A percentile compares a stretch with the other conserved stretches of the same genome.
Conservation (phyloP, 345 rosid genomes). For the Pistacia vera region DNA sequence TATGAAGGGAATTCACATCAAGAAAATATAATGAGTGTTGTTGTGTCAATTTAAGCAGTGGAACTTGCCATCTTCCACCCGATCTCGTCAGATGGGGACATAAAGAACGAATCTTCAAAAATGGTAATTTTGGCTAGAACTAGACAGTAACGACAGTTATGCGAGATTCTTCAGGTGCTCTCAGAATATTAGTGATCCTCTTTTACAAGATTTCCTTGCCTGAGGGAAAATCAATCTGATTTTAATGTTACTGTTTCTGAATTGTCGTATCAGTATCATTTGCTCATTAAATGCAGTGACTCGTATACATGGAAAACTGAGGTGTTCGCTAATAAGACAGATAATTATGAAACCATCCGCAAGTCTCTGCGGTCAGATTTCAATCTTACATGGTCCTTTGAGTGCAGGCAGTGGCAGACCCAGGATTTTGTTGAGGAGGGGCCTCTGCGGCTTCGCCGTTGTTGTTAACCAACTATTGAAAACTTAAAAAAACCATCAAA, state of each 20-base stretch:
- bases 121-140: too few relatives aligned
- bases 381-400: slow-evolving; percentile 43
- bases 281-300: slow-evolving; percentile 34
- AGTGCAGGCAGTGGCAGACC: too few relatives aligned
- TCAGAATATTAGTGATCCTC: slow-evolving; percentile 8
- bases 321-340: slow-evolving; percentile 6
- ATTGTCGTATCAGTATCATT: slow-evolving; percentile 17
- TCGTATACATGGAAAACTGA: slow-evolving; percentile 22
- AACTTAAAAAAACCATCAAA: too few relatives aligned
- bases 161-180: slow-evolving; percentile 31
- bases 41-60: background rate
- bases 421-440: too few relatives aligned
- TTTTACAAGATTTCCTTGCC: slow-evolving; percentile 30
- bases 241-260: slow-evolving; percentile 32
- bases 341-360: slow-evolving; percentile 26
- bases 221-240: slow-evolving; percentile 21
- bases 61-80: too few relatives aligned
- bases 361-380: slow-evolving; percentile 35
- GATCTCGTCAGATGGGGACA: too few relatives aligned
- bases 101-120: too few relatives aligned
- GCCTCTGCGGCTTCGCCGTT: too few relatives aligned
- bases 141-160: too few relatives aligned
- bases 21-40: too few relatives aligned
- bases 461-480: too few relatives aligned
- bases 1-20: too few relatives aligned